Conservation (phyloP, 1,139 yeast genomes). For the Geotrichum histeridarum region DNA sequence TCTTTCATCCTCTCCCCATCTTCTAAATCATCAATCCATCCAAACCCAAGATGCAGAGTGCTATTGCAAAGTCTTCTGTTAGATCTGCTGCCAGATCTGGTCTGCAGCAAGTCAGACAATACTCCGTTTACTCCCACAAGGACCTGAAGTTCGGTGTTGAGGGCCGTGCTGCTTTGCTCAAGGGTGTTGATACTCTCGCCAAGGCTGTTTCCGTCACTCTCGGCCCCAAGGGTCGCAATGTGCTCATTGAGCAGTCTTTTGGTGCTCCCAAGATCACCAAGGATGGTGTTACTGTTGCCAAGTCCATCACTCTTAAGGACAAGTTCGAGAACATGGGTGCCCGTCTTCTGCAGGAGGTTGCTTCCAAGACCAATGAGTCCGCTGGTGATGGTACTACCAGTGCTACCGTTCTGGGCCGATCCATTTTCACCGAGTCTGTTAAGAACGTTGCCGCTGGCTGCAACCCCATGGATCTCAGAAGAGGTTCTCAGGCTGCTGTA, state of each 20-base stretch:
- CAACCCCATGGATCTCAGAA: slow-evolving; percentile 98
- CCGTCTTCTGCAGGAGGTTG: slow-evolving; percentile 92
- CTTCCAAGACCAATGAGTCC: slow-evolving; percentile 94
- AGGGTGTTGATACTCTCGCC: slow-evolving; percentile 94
- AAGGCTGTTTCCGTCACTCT: slow-evolving; percentile 95
- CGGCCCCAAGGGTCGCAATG: slow-evolving; percentile 98
- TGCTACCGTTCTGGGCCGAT: slow-evolving; percentile 95
- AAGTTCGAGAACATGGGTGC: slow-evolving; percentile 98
- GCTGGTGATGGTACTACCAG: slow-evolving; percentile 99
- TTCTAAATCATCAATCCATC: not conserved
- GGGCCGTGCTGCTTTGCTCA: slow-evolving; percentile 93
- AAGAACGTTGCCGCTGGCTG: slow-evolving; percentile 99
- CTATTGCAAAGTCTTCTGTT: slow-evolving; percentile 22
- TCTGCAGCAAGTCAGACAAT: slow-evolving; percentile 31
- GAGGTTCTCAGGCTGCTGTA: slow-evolving; percentile 98
- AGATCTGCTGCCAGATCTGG: slow-evolving; percentile 20
- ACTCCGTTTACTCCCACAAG: slow-evolving; percentile 60
- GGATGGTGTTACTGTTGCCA: slow-evolving; percentile 98
- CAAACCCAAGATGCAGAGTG: slow-evolving; percentile 13
- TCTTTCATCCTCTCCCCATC: slow-evolving; percentile 4
- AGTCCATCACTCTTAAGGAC: slow-evolving; percentile 78
- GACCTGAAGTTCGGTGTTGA: slow-evolving; percentile 97
- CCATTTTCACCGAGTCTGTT: slow-evolving; percentile 94
- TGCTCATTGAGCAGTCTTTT: slow-evolving; percentile 91
- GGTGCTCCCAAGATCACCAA: slow-evolving; percentile 98